Percentiles rank a stretch among this genome's conserved stretches.
These are phyloP conservation scores for Lichtheimia ramosa DNA, from an alignment of 371 early-diverging fungal species.

Conservation along the genomic window DNA sequence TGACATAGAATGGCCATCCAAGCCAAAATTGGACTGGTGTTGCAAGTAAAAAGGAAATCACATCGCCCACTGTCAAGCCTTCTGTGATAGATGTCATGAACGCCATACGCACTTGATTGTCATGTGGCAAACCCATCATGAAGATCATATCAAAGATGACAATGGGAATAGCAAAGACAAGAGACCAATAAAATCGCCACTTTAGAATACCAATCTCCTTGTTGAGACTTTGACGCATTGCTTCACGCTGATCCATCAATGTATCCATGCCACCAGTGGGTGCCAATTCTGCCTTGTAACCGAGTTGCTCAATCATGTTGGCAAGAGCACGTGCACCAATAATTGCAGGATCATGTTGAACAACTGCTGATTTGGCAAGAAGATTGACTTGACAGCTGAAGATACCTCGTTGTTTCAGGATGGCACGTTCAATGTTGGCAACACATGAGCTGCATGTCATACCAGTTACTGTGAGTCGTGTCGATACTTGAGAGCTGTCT, in stretches of 20 bases:
- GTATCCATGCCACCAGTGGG: constrained; percentile 32
- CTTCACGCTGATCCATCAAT: constrained; percentile 33
- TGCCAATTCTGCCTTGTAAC: constrained; percentile 55
- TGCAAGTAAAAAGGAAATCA: constrained; percentile 51
- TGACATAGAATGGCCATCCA: constrained; percentile 52
- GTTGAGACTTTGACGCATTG: constrained; percentile 52
- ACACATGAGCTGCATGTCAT: constrained; percentile 90
- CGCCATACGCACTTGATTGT: constrained; percentile 35
- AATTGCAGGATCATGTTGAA: constrained; percentile 57
- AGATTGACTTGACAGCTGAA: constrained; percentile 65
- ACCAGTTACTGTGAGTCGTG: constrained; percentile 61
- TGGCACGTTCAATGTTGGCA: constrained; percentile 61
- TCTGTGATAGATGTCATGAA: constrained; percentile 37
- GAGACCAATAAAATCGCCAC: constrained; percentile 51
- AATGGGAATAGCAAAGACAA: constrained; percentile 62
- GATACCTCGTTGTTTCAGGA: constrained; percentile 58
- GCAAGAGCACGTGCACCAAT: constrained; percentile 53
- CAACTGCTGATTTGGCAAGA: constrained; percentile 58
- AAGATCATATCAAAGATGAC: constrained; percentile 63
- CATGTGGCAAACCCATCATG: constrained; percentile 55
- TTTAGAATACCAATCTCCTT: constrained; percentile 42
- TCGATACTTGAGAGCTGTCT: constrained; percentile 22
- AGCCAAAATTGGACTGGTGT: constrained; percentile 64
- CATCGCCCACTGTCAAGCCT: constrained; percentile 49
- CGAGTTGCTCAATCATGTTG: constrained; percentile 59